phyloP scores from a whole-genome alignment of 179 eudicot species.

The Silene vulgaris region DNA sequence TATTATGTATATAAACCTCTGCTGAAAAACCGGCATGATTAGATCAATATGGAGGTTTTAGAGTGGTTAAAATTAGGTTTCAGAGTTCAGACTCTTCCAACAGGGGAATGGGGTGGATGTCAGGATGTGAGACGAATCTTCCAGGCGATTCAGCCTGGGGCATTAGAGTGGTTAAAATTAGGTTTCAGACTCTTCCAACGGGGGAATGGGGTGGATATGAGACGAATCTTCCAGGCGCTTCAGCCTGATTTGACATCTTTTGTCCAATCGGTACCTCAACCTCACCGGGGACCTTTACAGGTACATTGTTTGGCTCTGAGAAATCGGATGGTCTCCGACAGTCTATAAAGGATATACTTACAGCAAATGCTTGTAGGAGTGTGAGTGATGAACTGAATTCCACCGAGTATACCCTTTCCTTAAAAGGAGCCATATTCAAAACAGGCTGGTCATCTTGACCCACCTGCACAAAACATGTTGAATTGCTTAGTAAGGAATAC shows the following conservation, averaged over 20 bases:
- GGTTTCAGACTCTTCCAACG: constrained; percentile 47
- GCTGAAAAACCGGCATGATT: background rate
- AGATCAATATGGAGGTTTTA: background rate
- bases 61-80: background rate
- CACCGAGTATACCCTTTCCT: constrained; percentile 57
- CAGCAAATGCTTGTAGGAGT: constrained; percentile 70
- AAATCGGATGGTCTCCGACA: constrained; percentile 43
- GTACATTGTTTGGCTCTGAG: constrained; percentile 26
- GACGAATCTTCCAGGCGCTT: constrained; percentile 39
- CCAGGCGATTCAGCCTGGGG: constrained; percentile 37
- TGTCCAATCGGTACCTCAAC: constrained; percentile 21
- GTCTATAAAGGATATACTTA: constrained; percentile 51
- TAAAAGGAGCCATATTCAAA: constrained; percentile 52
- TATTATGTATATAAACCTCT: background rate
- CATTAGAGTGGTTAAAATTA: background rate
- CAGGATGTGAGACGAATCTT: constrained; percentile 31
- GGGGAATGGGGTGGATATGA: constrained; percentile 63
- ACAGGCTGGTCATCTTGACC: constrained; percentile 37
- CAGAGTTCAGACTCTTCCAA: constrained; percentile 31
- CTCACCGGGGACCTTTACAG: constrained; percentile 29
- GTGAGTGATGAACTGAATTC: constrained; percentile 59
- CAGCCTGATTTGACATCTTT: constrained; percentile 30
- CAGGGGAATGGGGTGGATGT: constrained; percentile 59
- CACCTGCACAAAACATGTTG: constrained; percentile 38
- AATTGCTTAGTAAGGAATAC: background rate